Percentiles rank a stretch among this genome's conserved stretches.
These are phyloP conservation scores for Fomes fomentarius DNA, from an alignment of 1,284 basidiomycete species.

Conservation along the genomic window DNA sequence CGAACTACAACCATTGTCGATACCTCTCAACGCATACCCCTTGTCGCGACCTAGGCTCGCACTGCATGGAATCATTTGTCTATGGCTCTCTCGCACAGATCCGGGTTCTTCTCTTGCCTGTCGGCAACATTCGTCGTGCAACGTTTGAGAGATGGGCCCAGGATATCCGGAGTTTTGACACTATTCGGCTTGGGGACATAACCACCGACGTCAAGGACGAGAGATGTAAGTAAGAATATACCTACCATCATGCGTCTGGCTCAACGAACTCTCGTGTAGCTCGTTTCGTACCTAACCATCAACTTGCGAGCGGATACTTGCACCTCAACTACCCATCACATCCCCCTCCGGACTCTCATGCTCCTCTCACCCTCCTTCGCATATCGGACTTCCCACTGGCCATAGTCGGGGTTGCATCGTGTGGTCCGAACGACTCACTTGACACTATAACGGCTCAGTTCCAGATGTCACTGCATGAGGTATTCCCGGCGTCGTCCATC, in stretches of 20 bases:
- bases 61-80: conserved; percentile 64
- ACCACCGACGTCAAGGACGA: conserved; percentile 79
- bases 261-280: conserved; percentile 42
- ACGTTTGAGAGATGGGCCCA: conserved; percentile 71
- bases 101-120: conserved; percentile 75
- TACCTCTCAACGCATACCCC: neutral
- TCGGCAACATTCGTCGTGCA: conserved; percentile 66
- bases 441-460: conserved; percentile 69
- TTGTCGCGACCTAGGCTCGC: conserved; percentile 3
- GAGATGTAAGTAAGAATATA: conserved; percentile 53
- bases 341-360: conserved; percentile 62
- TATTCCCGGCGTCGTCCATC: conserved; percentile 65
- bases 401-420: conserved; percentile 77
- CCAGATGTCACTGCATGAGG: conserved; percentile 59
- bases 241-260: neutral
- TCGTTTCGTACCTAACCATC: conserved; percentile 80
- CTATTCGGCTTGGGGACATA: conserved; percentile 77
- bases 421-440: conserved; percentile 59
- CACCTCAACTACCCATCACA: conserved; percentile 76
- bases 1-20: neutral
- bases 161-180: conserved; percentile 71
- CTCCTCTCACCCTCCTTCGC: conserved; percentile 65
- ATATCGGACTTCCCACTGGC: conserved; percentile 81
- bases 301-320: conserved; percentile 69
- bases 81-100: conserved; percentile 83